A percentile compares a stretch with the other conserved stretches of the same genome.
phyloP scores from a whole-genome alignment of 768 basidiomycete genomes.

The Boletus subcaerulescens region DNA sequence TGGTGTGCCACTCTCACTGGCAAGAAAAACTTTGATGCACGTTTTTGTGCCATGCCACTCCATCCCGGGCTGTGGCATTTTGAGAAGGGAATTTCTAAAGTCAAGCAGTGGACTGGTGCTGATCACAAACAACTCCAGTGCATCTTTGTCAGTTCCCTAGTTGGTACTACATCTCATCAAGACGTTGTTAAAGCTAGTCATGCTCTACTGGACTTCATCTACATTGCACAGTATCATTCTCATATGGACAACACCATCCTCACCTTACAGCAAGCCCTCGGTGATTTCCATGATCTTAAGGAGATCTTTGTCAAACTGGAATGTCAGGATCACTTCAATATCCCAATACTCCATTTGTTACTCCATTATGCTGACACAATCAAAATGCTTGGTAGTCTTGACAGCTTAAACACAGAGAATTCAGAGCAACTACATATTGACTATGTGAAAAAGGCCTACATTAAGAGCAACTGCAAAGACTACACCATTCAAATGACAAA shows the following conservation, averaged over 20 bases:
- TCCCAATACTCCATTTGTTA: not conserved
- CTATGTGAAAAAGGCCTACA: not conserved
- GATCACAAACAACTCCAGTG: not conserved
- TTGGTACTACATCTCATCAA: not conserved
- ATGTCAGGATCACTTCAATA: not conserved
- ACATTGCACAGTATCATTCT: not conserved
- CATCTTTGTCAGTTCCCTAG: not conserved
- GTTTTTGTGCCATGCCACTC: not conserved
- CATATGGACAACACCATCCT: not conserved
- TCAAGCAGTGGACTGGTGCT: not conserved
- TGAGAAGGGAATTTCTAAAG: not conserved
- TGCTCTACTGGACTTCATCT: not conserved
- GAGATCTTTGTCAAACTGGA: not conserved
- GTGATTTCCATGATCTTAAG: not conserved
- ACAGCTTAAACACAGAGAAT: not conserved
- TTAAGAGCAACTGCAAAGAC: not conserved
- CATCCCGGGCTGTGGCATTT: not conserved
- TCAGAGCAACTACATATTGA: not conserved
- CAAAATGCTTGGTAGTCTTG: not conserved
- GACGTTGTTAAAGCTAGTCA: not conserved
- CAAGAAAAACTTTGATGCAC: not conserved
- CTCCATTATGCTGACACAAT: not conserved
- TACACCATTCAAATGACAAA: not conserved
- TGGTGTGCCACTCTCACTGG: not conserved
- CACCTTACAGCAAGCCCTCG: not conserved